Base-by-base conservation (phyloP, 2,329 filamentous ascomycete species). In the Pyrenophora tritici-repentis region DNA sequence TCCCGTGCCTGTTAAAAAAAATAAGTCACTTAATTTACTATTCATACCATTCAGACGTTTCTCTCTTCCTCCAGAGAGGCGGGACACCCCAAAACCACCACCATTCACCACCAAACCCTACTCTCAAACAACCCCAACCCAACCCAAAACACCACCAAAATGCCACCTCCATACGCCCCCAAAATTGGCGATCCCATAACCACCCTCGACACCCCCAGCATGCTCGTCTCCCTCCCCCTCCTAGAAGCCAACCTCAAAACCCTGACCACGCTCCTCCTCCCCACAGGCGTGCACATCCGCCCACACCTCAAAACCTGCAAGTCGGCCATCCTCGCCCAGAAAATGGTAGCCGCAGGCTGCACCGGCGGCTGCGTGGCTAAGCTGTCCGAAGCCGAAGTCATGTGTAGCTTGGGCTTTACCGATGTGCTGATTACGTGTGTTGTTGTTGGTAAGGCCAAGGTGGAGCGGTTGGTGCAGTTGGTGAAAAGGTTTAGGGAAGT, bases 301-400 rank as follows among this genome's bases (percentile, higher is more conserved):
- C 80, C 80, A 0, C 80, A 82, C 47, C 73, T 80, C n/a, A 82
- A 82, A 58, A 82, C 80, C 4, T 81, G 78, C 42, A 82, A 82
- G 60, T 78, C 76, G 34, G 75, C 74, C 17, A 63, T 73, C 14
- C 68, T 82, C 0, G 80, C 79, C 3, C 56, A 63, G 10, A 77
- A 73, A 39, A 73, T 82, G 42, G 72, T 67, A 34, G 67, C 67
- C 1, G 79, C 78, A 0, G 80, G 79, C 18, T 78, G 78, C 43
- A 80, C 73, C 59, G 79, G 80, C 17, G 78, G 77, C 34, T 82
- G 79, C 48, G 79, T 82, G 1, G 79, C 79, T 5, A 82, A 82
- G 53, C 72, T 82, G 6, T 78, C 74, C 56, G 80, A 73, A 55
- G 71, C 71, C 0, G 71, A 73, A 49, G 62, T 71, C 26, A 66